Evolutionary conservation across 225 moss, liverwort and hornwort species (phyloP).

Genomic region (Neckera pumila): DNA sequence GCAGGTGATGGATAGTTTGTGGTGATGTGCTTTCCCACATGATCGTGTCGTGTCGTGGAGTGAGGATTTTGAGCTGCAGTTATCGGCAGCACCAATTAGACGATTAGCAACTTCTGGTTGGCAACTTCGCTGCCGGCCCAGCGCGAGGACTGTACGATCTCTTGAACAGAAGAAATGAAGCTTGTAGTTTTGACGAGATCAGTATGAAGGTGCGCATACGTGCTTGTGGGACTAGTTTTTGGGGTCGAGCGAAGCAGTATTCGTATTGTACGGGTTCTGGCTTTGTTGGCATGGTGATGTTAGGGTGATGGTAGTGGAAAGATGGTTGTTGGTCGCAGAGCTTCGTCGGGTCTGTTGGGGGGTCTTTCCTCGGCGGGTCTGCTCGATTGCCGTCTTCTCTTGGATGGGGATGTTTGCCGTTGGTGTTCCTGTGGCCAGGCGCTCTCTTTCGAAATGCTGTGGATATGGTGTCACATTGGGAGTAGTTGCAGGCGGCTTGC

Average conservation of each 20-base stretch:
- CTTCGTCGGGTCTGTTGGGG: not conserved
- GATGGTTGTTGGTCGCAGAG: not conserved
- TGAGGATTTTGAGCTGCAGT: constrained; percentile 16
- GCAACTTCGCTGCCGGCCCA: not conserved
- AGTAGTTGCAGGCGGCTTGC: not conserved
- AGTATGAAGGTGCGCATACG: not conserved
- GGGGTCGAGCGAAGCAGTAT: no score
- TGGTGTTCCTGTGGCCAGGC: not conserved
- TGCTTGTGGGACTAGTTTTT: not conserved
- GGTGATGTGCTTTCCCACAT: not conserved
- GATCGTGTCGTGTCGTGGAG: not conserved
- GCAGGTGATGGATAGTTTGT: not conserved
- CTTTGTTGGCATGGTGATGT: not conserved
- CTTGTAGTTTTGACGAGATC: not conserved
- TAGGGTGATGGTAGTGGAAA: not conserved
- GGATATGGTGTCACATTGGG: not conserved
- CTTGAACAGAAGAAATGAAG: constrained; percentile 14
- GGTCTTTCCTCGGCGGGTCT: not conserved
- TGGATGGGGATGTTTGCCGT: not conserved
- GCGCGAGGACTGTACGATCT: constrained; percentile 34
- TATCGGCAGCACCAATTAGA: not conserved
- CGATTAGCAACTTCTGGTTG: constrained; percentile 11
- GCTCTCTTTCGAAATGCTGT: not conserved
- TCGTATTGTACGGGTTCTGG: not conserved
- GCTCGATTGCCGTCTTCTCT: not conserved